Evolutionary conservation across 2,329 filamentous ascomycete species (phyloP), one percentile per base, ranked within the genome.

Genomic region (Zopfia rhizophila): DNA sequence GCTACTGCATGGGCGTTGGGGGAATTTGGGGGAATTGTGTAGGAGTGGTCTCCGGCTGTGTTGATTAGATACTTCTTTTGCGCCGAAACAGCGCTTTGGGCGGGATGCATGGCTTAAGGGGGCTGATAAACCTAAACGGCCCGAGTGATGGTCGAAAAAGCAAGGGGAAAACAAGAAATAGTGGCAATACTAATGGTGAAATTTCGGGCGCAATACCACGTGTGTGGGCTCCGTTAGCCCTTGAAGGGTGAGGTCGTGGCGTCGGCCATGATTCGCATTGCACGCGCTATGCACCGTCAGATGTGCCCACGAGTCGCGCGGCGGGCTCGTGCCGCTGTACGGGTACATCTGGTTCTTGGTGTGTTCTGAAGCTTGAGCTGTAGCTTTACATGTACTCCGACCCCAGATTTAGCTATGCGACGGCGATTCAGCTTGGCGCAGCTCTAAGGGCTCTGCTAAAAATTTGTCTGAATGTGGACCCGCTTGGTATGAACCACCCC

Each of bases 401-500:
- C 59, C 63, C 64, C 59, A 58, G 54, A 66, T 64, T 53, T 55
- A 55, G 54, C 45, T 48, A 47, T 45, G 42, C 51, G 49, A 54
- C 38, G 35, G 49, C 65, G 66, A 67, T 51, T 68, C 63, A 65
- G 54, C 41, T 48, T 52, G 54, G 56, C 44, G 59, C 60, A 44
- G 33, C 42, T 53, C 46, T 47, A 27, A 48, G 55, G 54, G 50
- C 48, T 60, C 51, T 58, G 55, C 40, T 52, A 58, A 51, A 46
- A 56, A 48, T 51, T 50, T 57, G 55, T 63, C 18, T 16, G 28
- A 7, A n/a, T n/a, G 60, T 62, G 57, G 59, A 60, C 53, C 58
- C 61, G 53, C 57, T 57, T 67, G 57, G 64, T 61, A 61, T 50
- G 61, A 69, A 69, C 65, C 56, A 65, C 63, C 53, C 54, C 56